Percentiles rank a stretch among this genome's conserved stretches.
Evolutionary conservation across 345 rosid species (phyloP).

Genomic region (Hypericum perforatum): DNA sequence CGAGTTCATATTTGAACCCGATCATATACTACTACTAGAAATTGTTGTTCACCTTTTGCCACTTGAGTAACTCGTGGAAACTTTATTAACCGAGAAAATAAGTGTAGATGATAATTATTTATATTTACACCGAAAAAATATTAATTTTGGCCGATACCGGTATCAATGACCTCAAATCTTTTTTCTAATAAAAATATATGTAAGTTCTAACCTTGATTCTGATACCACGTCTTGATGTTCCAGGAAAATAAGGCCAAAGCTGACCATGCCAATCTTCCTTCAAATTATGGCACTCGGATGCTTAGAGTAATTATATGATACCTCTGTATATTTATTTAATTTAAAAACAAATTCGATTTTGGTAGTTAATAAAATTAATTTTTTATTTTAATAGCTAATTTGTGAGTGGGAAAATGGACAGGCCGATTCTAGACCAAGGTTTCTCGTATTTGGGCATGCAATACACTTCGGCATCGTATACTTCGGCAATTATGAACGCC

Average conservation of each 20-base stretch:
- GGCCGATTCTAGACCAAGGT: constrained; percentile 77
- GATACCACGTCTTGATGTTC: constrained; percentile 3
- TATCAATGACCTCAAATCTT: too few relatives aligned
- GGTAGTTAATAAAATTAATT: background rate
- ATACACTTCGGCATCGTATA: constrained; percentile 54
- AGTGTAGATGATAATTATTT: too few relatives aligned
- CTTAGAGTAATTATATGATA: constrained; percentile 40
- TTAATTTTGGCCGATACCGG: too few relatives aligned
- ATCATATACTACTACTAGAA: too few relatives aligned
- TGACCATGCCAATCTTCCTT: constrained; percentile 49
- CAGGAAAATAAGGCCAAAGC: constrained; percentile 76
- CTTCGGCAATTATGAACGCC: constrained; percentile 70
- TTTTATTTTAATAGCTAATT: background rate
- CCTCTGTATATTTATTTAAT: background rate
- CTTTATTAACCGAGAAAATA: too few relatives aligned
- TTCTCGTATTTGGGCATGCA: constrained; percentile 55
- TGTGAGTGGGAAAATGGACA: constrained; percentile 12
- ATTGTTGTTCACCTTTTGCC: too few relatives aligned
- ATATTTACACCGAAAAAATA: too few relatives aligned
- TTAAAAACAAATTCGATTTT: background rate
- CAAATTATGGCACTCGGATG: constrained; percentile 53
- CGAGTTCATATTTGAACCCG: too few relatives aligned
- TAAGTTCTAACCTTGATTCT: background rate
- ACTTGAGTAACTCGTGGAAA: too few relatives aligned
- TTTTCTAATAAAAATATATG: background rate